Percentiles rank a stretch among this genome's conserved stretches.
These are phyloP conservation scores for Bullera alba DNA, from an alignment of 768 basidiomycete genomes.

Conservation along the genomic window DNA sequence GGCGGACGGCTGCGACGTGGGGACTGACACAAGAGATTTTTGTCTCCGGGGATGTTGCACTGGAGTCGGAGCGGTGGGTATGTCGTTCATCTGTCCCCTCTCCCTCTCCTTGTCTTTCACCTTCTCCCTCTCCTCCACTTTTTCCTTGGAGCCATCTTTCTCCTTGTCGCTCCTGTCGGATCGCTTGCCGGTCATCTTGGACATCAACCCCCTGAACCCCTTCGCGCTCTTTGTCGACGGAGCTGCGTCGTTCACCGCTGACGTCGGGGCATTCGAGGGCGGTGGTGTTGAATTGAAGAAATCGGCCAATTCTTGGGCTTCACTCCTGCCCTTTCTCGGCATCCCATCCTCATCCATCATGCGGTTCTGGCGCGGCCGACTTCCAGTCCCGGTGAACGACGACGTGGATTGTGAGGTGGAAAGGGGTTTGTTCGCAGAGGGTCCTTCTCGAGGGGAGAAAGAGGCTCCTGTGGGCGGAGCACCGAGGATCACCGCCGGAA, in stretches of 20 bases:
- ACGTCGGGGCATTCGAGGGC: slow-evolving; percentile 7
- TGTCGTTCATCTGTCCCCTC: neutral
- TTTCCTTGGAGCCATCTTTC: slow-evolving; percentile 8
- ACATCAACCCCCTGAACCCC: slow-evolving; percentile 73
- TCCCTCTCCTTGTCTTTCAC: neutral
- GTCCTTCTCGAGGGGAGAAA: too few relatives aligned
- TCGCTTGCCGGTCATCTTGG: slow-evolving; percentile 59
- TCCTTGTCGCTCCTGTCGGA: neutral
- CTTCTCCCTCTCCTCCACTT: neutral
- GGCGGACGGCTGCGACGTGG: too few relatives aligned
- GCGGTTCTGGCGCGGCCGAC: too few relatives aligned
- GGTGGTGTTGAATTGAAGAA: slow-evolving; percentile 34
- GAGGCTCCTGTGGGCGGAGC: slow-evolving; percentile 24
- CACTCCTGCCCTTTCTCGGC: slow-evolving; percentile 11
- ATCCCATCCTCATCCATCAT: too few relatives aligned
- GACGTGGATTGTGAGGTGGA: too few relatives aligned
- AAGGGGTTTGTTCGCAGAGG: too few relatives aligned
- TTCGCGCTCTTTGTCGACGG: slow-evolving; percentile 13
- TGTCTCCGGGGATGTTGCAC: too few relatives aligned
- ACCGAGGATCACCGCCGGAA: slow-evolving; percentile 33
- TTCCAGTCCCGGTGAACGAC: too few relatives aligned
- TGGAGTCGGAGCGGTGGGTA: neutral
- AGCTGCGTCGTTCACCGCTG: slow-evolving; percentile 5
- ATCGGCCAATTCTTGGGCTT: slow-evolving; percentile 38
- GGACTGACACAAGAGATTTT: too few relatives aligned